Conservation (phyloP, 768 basidiomycete species). For the Suillus variegatus region DNA sequence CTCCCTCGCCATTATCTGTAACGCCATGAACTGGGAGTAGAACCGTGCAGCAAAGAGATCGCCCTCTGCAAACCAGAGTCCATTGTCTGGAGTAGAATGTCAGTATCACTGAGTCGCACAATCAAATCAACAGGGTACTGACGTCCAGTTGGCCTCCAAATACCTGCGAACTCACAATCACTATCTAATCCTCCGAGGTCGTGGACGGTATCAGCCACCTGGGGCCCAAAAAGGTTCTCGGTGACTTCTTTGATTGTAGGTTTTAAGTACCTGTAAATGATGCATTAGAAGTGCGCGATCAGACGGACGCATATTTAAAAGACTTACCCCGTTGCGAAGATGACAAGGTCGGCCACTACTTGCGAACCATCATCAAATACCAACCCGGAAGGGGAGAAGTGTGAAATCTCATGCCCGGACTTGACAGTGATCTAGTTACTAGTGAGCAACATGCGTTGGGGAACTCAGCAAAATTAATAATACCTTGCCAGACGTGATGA, state of each 20-base stretch:
- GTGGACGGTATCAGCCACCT: conserved; percentile 8
- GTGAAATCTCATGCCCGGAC: conserved; percentile 3
- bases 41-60: conserved; percentile 9
- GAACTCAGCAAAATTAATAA: not conserved
- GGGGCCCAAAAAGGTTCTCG: conserved; percentile 1
- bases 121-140: not conserved
- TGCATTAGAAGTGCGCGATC: not conserved
- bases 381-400: conserved; percentile 4
- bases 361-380: conserved; percentile 7
- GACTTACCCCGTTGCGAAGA: conserved; percentile 8
- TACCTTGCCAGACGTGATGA: conserved; percentile 10
- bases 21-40: not conserved
- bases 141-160: conserved; percentile 16
- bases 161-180: conserved; percentile 11
- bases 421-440: conserved; percentile 5
- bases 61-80: conserved; percentile 10
- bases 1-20: not conserved
- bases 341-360: conserved; percentile 7
- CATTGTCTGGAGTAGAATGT: not conserved
- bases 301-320: not conserved
- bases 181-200: conserved; percentile 14
- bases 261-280: not conserved
- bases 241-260: conserved; percentile 6
- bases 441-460: not conserved
- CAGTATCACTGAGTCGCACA: not conserved